These are phyloP conservation scores for Epichloe festucae DNA, from an alignment of 2,329 filamentous ascomycete species.

Conservation along the genomic window DNA sequence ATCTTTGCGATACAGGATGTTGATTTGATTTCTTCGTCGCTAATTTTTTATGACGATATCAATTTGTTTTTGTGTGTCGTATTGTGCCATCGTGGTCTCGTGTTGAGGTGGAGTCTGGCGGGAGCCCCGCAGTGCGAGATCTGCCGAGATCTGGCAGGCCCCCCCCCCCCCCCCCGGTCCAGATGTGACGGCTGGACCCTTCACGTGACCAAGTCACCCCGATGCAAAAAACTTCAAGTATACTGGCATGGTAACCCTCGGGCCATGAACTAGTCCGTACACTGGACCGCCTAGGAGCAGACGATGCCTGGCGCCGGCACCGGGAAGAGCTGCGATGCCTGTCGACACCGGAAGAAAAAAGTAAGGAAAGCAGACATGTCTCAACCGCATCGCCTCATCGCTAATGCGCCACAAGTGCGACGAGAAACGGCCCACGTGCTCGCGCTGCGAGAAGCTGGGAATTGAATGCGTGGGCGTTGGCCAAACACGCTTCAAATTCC, in stretches of 20 bases:
- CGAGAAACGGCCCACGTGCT: conserved; percentile 1
- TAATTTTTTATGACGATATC: too few species aligned
- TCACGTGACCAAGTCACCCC: too few species aligned
- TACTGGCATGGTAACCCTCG: neutral
- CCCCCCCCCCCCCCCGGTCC: too few species aligned
- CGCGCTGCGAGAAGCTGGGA: neutral
- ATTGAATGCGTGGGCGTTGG: neutral
- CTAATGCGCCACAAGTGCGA: neutral
- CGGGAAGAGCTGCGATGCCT: neutral
- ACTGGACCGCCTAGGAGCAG: neutral
- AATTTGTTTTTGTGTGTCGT: too few species aligned
- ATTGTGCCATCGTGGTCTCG: too few species aligned
- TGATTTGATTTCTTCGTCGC: too few species aligned
- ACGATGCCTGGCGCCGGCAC: conserved; percentile 1
- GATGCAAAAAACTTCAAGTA: too few species aligned
- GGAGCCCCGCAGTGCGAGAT: too few species aligned
- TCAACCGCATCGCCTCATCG: neutral
- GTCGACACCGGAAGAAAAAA: conserved; percentile 1
- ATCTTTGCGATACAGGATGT: too few species aligned
- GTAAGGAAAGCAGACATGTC: neutral
- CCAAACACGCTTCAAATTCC: neutral
- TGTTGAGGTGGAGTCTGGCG: too few species aligned
- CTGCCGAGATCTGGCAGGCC: too few species aligned
- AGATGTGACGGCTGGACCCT: too few species aligned
- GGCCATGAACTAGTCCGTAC: neutral